Evolutionary conservation across 352 stramenopile genomes (phyloP).

Genomic region (Blastocystis sp.): DNA sequence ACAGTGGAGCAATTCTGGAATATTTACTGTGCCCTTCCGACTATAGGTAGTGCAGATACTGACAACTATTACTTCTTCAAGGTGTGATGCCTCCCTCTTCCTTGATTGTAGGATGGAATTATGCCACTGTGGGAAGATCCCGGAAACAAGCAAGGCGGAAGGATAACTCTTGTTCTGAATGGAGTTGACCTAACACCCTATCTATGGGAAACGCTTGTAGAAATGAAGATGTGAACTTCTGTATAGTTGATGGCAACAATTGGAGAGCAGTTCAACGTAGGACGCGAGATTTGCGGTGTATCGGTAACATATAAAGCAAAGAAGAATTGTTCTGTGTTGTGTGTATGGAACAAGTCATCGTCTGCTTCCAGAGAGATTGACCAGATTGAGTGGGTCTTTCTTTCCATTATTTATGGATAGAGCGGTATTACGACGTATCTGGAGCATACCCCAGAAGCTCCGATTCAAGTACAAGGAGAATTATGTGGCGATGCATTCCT

Average conservation of each 20-base stretch:
- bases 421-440: background rate
- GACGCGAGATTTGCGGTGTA: conserved; percentile 34
- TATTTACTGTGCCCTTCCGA: conserved; percentile 22
- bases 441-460: background rate
- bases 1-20: conserved; percentile 35
- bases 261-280: conserved; percentile 24
- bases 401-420: background rate
- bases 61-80: conserved; percentile 27
- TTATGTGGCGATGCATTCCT: background rate
- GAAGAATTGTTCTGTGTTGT: background rate
- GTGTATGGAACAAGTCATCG: background rate
- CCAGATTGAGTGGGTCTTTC: background rate
- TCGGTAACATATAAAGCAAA: conserved; percentile 31
- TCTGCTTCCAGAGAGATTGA: background rate
- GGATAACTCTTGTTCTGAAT: background rate
- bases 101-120: background rate
- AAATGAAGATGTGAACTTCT: background rate
- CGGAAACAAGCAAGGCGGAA: background rate
- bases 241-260: conserved; percentile 33
- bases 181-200: background rate
- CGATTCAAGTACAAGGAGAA: conserved; percentile 1
- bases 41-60: background rate
- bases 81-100: background rate
- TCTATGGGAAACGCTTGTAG: conserved; percentile 37
- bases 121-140: conserved; percentile 38